A percentile compares a stretch with the other conserved stretches of the same genome.
phyloP scores from a whole-genome alignment of 805 yeast species.

The Wickerhamomyces queroliae region DNA sequence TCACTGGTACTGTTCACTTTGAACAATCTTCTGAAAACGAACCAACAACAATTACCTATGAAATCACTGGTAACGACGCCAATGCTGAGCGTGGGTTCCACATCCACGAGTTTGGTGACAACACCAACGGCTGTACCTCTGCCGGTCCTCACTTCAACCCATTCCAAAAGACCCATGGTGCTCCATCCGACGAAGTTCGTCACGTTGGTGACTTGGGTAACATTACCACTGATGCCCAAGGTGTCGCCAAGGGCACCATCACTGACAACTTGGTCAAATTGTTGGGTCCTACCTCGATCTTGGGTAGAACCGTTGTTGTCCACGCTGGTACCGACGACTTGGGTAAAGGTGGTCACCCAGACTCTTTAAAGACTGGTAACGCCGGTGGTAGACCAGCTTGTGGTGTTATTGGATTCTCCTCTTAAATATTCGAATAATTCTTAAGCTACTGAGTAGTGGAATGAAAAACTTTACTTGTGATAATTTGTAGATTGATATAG shows the following conservation, averaged over 20 bases:
- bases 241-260: conserved; percentile 88
- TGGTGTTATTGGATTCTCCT: conserved; percentile 78
- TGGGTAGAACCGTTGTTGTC: conserved; percentile 94
- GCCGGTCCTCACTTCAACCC: conserved; percentile 99
- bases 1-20: conserved; percentile 81
- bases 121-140: conserved; percentile 98
- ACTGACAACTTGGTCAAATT: conserved; percentile 74
- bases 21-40: conserved; percentile 76
- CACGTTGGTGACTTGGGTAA: conserved; percentile 98
- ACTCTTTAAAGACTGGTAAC: conserved; percentile 91
- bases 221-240: conserved; percentile 78
- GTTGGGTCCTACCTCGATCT: conserved; percentile 78
- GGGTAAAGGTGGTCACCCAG: conserved; percentile 91
- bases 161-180: conserved; percentile 83
- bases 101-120: conserved; percentile 96
- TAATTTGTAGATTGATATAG: no score
- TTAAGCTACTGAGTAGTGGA: not conserved
- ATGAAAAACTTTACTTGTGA: not conserved
- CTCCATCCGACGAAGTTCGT: conserved; percentile 74
- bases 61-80: conserved; percentile 83
- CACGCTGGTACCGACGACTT: conserved; percentile 92
- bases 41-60: conserved; percentile 85
- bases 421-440: not conserved
- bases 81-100: conserved; percentile 96
- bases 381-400: conserved; percentile 99